A percentile compares a stretch with the other conserved stretches of the same genome.
phyloP scores from a whole-genome alignment of 257 asterid genomes.

The Paraleonurus japonicus region DNA sequence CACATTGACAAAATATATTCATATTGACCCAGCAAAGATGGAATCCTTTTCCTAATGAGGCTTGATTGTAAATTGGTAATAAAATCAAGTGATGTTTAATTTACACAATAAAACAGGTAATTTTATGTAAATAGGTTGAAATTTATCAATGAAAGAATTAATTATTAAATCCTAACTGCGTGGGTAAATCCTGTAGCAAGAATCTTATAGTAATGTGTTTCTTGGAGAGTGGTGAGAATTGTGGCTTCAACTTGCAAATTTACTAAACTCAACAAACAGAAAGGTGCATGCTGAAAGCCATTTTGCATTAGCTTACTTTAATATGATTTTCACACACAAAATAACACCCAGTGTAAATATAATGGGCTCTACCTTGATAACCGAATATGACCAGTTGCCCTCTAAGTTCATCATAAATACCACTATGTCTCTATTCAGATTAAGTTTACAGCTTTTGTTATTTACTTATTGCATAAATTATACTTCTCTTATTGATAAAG shows the following conservation, averaged over 20 bases:
- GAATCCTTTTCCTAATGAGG: neutral
- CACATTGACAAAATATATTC: too few relatives aligned
- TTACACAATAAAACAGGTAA: neutral
- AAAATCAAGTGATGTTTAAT: neutral
- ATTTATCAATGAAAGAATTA: neutral
- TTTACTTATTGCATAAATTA: neutral
- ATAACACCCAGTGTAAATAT: neutral
- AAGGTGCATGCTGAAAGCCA: too few relatives aligned
- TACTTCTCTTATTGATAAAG: neutral
- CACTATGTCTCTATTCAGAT: neutral
- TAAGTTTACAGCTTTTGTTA: neutral
- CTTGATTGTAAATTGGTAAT: neutral
- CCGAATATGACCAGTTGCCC: neutral
- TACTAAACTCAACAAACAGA: too few relatives aligned
- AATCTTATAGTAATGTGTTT: too few relatives aligned
- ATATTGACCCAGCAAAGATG: too few relatives aligned
- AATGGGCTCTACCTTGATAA: neutral
- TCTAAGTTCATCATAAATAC: neutral
- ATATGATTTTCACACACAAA: neutral
- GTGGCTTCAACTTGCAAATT: too few relatives aligned
- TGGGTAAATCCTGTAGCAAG: neutral
- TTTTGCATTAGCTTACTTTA: neutral
- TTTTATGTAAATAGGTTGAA: neutral
- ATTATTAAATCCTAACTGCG: neutral
- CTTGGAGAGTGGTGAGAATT: too few relatives aligned